Percentiles rank a stretch among this genome's conserved stretches.
phyloP scores from a whole-genome alignment of 2,329 filamentous ascomycete genomes.

The Venturia pyrina region DNA sequence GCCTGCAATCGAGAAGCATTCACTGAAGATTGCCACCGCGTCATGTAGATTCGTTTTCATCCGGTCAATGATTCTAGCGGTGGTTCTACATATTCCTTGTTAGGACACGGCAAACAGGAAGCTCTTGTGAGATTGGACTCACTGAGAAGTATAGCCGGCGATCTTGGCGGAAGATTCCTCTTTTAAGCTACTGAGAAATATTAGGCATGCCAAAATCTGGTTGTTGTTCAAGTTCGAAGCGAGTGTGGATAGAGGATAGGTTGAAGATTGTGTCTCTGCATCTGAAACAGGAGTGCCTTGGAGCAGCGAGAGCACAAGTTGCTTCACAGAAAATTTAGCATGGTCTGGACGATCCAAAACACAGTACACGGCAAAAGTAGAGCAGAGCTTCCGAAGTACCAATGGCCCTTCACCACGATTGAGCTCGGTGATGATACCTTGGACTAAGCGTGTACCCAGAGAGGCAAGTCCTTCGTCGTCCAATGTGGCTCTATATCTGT shows the following conservation, averaged over 20 bases:
- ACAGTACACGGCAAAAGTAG: conserved; percentile 9
- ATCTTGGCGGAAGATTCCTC: conserved; percentile 6
- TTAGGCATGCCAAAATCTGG: background rate
- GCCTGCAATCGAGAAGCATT: conserved; percentile 2
- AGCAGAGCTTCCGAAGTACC: conserved; percentile 9
- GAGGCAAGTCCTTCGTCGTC: background rate
- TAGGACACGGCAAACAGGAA: background rate
- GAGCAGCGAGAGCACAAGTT: background rate
- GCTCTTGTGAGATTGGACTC: background rate
- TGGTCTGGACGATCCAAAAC: background rate
- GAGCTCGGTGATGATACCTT: background rate
- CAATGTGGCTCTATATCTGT: background rate
- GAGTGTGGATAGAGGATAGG: background rate
- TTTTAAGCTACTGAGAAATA: background rate
- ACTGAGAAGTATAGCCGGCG: background rate
- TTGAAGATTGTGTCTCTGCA: background rate
- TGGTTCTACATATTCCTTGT: background rate
- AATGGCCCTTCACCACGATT: conserved; percentile 3
- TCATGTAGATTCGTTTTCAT: conserved; percentile 8
- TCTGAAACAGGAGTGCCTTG: background rate
- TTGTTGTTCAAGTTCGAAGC: background rate
- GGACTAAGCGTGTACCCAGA: background rate
- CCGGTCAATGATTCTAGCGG: background rate
- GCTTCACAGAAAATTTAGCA: conserved; percentile 3
- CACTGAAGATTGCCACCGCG: background rate